Percentiles rank a stretch among this genome's conserved stretches.
These are phyloP conservation scores for Ajuga chamaepitys DNA, from an alignment of 257 asterid genomes.

Conservation along the genomic window DNA sequence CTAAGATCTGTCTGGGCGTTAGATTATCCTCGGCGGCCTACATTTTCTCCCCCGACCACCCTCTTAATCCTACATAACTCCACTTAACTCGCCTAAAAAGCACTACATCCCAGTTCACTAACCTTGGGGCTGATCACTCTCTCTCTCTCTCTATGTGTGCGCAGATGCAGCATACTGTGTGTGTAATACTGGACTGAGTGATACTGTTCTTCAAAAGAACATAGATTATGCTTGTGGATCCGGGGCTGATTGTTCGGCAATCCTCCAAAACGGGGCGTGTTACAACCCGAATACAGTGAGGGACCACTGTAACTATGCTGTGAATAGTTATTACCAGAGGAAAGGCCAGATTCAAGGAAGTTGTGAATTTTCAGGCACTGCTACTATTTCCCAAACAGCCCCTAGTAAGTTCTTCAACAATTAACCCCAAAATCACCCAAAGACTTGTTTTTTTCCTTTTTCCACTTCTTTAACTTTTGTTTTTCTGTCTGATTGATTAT, in stretches of 20 bases:
- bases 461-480: neutral
- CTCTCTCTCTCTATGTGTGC: neutral
- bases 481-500: neutral
- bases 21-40: too few species aligned
- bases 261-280: conserved; percentile 55
- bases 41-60: neutral
- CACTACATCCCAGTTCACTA: too few species aligned
- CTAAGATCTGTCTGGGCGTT: too few species aligned
- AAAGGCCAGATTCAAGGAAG: conserved; percentile 35
- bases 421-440: neutral
- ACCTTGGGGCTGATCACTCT: too few species aligned
- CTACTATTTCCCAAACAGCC: conserved; percentile 21
- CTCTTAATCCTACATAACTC: too few species aligned
- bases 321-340: conserved; percentile 76
- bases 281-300: conserved; percentile 61
- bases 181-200: conserved; percentile 47
- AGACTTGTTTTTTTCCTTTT: neutral
- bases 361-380: conserved; percentile 70
- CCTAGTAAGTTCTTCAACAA: conserved; percentile 39
- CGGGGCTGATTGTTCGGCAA: conserved; percentile 75
- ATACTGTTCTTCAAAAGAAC: conserved; percentile 40
- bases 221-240: conserved; percentile 87
- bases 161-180: conserved; percentile 62
- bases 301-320: conserved; percentile 90
- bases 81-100: too few species aligned